Evolutionary conservation across 495 filamentous ascomycete genomes (phyloP).

Genomic region (Aspergillus leporis): DNA sequence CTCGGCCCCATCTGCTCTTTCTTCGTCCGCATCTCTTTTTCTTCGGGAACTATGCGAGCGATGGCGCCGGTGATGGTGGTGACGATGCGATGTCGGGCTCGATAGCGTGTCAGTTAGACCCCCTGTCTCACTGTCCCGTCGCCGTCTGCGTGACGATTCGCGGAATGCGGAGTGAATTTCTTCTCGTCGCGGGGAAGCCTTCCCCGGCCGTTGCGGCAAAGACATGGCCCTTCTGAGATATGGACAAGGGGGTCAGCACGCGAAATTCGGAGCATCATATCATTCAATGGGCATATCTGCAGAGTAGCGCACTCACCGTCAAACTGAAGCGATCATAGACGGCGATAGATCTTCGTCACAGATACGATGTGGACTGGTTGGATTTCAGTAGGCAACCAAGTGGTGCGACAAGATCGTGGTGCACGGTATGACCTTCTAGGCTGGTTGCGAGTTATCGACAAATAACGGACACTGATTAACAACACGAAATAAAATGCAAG

Average conservation of each 20-base stretch:
- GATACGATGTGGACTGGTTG: not conserved
- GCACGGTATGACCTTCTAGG: not conserved
- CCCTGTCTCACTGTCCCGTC: constrained; percentile 66
- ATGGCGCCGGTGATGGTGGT: constrained; percentile 36
- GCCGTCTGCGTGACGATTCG: constrained; percentile 68
- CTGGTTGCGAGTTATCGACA: not conserved
- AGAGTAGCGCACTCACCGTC: not conserved
- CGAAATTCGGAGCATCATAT: not conserved
- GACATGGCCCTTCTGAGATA: constrained; percentile 51
- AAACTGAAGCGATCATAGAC: not conserved
- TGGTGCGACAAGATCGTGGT: not conserved
- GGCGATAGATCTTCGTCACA: not conserved
- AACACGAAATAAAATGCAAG: not conserved
- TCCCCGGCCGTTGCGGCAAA: constrained; percentile 63
- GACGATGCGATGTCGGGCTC: constrained; percentile 38
- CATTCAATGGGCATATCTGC: not conserved
- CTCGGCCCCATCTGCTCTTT: constrained; percentile 37
- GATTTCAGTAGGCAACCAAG: not conserved
- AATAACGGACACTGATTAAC: not conserved
- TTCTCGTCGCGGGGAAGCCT: constrained; percentile 59
- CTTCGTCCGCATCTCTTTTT: constrained; percentile 37
- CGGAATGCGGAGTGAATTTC: constrained; percentile 59
- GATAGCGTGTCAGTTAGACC: constrained; percentile 47
- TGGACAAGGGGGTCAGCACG: not conserved
- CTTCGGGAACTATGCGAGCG: constrained; percentile 38